These are phyloP conservation scores for Primulina huaijiensis DNA, from an alignment of 257 asterid genomes.

Conservation along the genomic window DNA sequence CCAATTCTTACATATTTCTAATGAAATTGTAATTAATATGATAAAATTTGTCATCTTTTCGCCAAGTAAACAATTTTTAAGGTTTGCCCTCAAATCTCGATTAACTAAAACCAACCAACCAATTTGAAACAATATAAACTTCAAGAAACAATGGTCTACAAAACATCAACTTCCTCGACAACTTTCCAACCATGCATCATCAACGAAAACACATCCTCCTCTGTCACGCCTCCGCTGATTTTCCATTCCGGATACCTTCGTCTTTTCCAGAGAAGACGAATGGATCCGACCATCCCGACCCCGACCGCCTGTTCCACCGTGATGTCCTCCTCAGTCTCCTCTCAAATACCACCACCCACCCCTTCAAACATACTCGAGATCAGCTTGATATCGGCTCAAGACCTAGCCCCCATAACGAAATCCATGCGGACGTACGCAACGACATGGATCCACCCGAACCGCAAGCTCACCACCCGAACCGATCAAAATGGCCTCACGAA, in stretches of 20 bases:
- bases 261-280: conserved; percentile 25
- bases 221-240: conserved; percentile 2
- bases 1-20: too few species aligned
- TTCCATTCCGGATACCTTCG: conserved; percentile 15
- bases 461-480: conserved; percentile 45
- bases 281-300: conserved; percentile 41
- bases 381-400: conserved; percentile 71
- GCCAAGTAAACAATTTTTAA: not conserved
- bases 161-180: conserved; percentile 25
- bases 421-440: conserved; percentile 62
- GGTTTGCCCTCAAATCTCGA: not conserved
- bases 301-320: conserved; percentile 47
- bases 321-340: conserved; percentile 36
- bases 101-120: conserved; percentile 29
- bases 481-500: conserved; percentile 47
- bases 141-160: conserved; percentile 36
- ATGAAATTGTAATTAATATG: not conserved
- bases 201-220: conserved; percentile 21
- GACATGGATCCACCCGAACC: conserved; percentile 49
- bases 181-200: conserved; percentile 26
- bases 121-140: conserved; percentile 14
- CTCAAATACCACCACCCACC: conserved; percentile 19
- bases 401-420: conserved; percentile 51
- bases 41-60: not conserved
- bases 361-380: conserved; percentile 42